phyloP scores from a whole-genome alignment of 2,329 filamentous ascomycete genomes.

The Ophiocordyceps polyrhachis-furcata region DNA sequence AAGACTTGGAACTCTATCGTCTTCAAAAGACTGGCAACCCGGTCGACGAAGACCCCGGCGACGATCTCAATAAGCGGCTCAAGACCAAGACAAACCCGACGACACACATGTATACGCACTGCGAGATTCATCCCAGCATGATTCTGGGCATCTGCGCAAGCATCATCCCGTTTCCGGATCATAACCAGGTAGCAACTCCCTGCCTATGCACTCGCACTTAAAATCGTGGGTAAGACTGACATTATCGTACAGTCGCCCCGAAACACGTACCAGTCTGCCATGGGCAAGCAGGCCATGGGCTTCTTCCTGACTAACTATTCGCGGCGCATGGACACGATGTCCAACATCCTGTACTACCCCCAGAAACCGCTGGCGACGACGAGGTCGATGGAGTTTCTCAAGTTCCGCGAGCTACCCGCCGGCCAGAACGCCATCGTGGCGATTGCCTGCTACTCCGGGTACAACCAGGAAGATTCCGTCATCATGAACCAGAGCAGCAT shows the following conservation, averaged over 20 bases:
- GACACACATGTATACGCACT: constrained; percentile 90
- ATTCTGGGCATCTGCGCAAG: constrained; percentile 95
- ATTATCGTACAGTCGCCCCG: constrained; percentile 61
- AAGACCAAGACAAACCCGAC: constrained; percentile 75
- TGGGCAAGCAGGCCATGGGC: constrained; percentile 99
- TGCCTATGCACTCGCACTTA: background rate
- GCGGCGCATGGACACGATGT: constrained; percentile 97
- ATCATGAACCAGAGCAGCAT: constrained; percentile 99
- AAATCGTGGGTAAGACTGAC: background rate
- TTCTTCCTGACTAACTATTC: constrained; percentile 96
- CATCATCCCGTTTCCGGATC: constrained; percentile 98
- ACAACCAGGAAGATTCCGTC: constrained; percentile 99
- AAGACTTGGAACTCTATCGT: constrained; percentile 69
- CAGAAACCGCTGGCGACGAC: constrained; percentile 95
- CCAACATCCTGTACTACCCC: constrained; percentile 96
- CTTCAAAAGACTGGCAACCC: constrained; percentile 47
- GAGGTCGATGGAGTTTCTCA: constrained; percentile 94
- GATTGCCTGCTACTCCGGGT: constrained; percentile 92
- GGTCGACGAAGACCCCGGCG: constrained; percentile 39
- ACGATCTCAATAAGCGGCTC: constrained; percentile 65
- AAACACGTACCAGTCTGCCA: constrained; percentile 98
- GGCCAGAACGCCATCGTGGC: constrained; percentile 98
- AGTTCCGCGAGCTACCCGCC: constrained; percentile 91
- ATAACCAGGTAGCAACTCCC: constrained; percentile 53
- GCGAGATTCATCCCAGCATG: constrained; percentile 98